These are phyloP conservation scores for Hymenoscyphus fraxineus DNA, from an alignment of 2,329 filamentous ascomycete genomes.

Conservation along the genomic window DNA sequence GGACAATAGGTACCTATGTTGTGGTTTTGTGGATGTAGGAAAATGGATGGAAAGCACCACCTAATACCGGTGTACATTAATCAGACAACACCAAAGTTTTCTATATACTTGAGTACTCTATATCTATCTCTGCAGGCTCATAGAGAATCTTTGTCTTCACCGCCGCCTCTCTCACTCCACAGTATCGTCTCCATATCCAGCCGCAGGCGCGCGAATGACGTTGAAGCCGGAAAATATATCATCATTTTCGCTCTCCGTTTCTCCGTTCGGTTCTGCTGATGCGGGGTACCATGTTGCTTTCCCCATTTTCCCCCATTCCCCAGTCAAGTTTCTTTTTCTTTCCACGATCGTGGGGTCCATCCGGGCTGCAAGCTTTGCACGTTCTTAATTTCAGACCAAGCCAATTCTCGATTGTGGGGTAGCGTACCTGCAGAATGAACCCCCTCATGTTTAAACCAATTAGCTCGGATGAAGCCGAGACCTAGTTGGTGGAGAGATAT, in stretches of 20 bases:
- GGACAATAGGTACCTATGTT: neutral
- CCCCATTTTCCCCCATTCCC: neutral
- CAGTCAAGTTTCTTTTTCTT: neutral
- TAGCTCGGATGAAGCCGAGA: neutral
- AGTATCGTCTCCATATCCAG: neutral
- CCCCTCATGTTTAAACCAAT: neutral
- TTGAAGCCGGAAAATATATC: neutral
- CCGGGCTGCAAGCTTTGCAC: neutral
- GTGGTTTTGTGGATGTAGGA: neutral
- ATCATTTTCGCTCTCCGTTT: neutral
- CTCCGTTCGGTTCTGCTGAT: neutral
- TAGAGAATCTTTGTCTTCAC: neutral
- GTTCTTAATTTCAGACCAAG: neutral
- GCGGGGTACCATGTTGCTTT: conserved; percentile 1
- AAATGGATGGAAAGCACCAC: too few relatives aligned
- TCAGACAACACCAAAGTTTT: neutral
- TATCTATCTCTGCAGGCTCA: neutral
- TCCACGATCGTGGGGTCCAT: neutral
- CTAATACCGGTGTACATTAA: too few relatives aligned
- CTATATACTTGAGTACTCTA: neutral
- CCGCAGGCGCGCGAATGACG: conserved; percentile 3
- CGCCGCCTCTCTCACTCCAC: neutral
- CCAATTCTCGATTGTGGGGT: neutral
- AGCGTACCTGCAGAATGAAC: neutral
- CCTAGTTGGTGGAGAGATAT: neutral